Conservation (phyloP, 1,139 yeast species). For the Zygoascus hellenicus region DNA sequence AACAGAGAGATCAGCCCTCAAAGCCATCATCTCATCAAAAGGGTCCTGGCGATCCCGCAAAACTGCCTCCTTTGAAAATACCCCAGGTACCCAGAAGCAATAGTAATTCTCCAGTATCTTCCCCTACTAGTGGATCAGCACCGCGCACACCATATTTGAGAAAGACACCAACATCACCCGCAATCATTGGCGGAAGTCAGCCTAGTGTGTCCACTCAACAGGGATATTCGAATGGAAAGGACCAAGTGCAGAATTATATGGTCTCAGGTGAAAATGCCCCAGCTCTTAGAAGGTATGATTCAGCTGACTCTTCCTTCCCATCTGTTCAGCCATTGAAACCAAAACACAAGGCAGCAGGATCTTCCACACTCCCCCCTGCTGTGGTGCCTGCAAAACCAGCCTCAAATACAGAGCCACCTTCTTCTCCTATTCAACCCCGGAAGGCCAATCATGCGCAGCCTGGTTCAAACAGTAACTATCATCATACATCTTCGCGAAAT, state of each 20-base stretch:
- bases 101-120: constrained; percentile 6
- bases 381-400: not conserved
- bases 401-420: not conserved
- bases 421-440: constrained; percentile 10
- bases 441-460: constrained; percentile 10
- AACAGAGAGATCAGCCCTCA: not conserved
- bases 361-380: constrained; percentile 4
- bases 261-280: not conserved
- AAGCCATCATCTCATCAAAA: constrained; percentile 3
- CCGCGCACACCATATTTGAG: constrained; percentile 7
- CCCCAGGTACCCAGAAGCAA: not conserved
- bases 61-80: constrained; percentile 4
- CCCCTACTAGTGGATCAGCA: constrained; percentile 5
- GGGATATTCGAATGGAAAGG: constrained; percentile 11
- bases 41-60: constrained; percentile 7
- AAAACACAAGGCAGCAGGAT: constrained; percentile 11
- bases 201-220: constrained; percentile 3
- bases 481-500: not conserved
- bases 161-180: constrained; percentile 6
- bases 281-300: constrained; percentile 5
- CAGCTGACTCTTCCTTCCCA: constrained; percentile 5
- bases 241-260: constrained; percentile 13
- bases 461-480: constrained; percentile 7
- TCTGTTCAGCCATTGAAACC: constrained; percentile 19
- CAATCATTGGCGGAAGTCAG: not conserved